phyloP scores from a whole-genome alignment of 768 basidiomycete genomes.

The Naganishia onofrii region DNA sequence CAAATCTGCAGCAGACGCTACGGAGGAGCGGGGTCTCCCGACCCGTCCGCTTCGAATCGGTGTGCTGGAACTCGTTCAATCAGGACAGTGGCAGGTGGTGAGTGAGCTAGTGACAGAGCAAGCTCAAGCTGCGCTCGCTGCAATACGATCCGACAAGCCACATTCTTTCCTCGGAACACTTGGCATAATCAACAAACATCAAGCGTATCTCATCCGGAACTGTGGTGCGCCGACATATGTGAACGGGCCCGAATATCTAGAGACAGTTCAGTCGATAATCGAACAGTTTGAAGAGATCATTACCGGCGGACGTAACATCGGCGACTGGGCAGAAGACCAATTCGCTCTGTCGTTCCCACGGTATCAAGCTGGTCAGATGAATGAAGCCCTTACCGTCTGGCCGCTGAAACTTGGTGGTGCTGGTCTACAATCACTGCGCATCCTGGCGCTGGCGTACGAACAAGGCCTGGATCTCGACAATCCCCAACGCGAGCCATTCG shows the following conservation, averaged over 20 bases:
- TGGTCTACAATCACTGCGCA: conserved; percentile 13
- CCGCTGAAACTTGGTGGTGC: conserved; percentile 23
- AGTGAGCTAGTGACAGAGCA: neutral
- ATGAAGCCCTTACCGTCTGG: conserved; percentile 15
- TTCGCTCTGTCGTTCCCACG: conserved; percentile 6
- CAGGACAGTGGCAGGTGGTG: conserved; percentile 21
- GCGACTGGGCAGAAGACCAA: neutral
- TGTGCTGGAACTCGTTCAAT: neutral
- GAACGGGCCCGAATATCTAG: conserved; percentile 21
- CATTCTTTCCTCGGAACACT: conserved; percentile 22
- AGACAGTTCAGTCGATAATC: conserved; percentile 7
- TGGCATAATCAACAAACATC: conserved; percentile 26
- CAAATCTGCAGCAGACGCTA: neutral
- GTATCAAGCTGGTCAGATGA: neutral
- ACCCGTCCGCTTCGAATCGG: conserved; percentile 21
- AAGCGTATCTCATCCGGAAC: conserved; percentile 24
- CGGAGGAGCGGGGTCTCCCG: conserved; percentile 7
- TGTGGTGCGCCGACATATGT: conserved; percentile 3
- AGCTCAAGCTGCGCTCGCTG: conserved; percentile 7
- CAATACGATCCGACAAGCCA: conserved; percentile 4
- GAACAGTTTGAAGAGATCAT: conserved; percentile 9
- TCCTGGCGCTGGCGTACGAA: conserved; percentile 1
- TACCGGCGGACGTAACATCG: neutral
- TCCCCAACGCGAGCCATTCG: conserved; percentile 1
- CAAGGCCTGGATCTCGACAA: neutral